Evolutionary conservation across 2,329 filamentous ascomycete species (phyloP).

Genomic region (Aspergillus floridensis): DNA sequence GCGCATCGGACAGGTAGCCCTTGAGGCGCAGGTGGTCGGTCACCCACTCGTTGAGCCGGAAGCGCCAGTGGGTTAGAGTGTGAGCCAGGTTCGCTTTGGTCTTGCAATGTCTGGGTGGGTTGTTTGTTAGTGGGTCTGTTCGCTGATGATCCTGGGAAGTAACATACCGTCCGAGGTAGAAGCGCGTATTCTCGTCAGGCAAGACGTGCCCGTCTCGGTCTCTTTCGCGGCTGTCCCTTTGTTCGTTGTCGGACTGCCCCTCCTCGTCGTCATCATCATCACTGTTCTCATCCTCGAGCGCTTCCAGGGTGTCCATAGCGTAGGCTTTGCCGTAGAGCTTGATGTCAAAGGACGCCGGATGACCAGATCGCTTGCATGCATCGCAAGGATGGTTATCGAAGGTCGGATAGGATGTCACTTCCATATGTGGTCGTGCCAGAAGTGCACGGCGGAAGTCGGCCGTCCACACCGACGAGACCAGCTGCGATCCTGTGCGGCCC

Average conservation of each 20-base stretch:
- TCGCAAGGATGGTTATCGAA: conserved; percentile 56
- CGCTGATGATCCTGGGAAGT: conserved; percentile 11
- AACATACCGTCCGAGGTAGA: conserved; percentile 52
- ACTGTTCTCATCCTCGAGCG: conserved; percentile 52
- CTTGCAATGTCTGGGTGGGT: conserved; percentile 51
- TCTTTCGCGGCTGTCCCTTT: conserved; percentile 34
- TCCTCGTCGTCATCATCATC: conserved; percentile 24
- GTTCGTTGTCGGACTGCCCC: conserved; percentile 26
- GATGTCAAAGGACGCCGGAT: conserved; percentile 65
- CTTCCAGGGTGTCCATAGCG: conserved; percentile 62
- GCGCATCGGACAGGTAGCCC: conserved; percentile 56
- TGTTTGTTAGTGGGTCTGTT: neutral
- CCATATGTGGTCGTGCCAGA: conserved; percentile 62
- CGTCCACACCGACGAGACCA: conserved; percentile 69
- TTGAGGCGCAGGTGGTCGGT: conserved; percentile 59
- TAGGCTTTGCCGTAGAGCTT: conserved; percentile 66
- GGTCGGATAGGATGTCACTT: conserved; percentile 47
- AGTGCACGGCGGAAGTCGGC: conserved; percentile 64
- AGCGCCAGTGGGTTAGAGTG: conserved; percentile 71
- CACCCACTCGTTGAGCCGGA: conserved; percentile 70
- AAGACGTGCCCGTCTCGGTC: conserved; percentile 49
- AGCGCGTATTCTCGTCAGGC: conserved; percentile 46
- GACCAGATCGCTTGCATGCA: conserved; percentile 67
- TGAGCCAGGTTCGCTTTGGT: conserved; percentile 68
- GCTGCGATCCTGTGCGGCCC: conserved; percentile 67